phyloP scores from a whole-genome alignment of 805 yeast species.

The Saccharomyces paradoxus region DNA sequence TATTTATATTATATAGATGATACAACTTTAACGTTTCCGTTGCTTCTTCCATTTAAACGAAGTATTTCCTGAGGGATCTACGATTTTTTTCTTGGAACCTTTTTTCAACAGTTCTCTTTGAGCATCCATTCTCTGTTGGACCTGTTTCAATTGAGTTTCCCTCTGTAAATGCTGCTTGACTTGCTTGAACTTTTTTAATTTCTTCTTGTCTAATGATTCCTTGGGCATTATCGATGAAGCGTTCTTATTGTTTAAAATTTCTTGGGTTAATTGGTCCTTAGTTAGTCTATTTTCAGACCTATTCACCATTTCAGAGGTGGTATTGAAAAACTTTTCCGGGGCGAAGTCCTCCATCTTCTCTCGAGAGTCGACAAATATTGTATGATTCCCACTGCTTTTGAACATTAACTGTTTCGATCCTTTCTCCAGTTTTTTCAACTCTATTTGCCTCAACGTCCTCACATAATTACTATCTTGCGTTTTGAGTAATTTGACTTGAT shows the following conservation, averaged over 20 bases:
- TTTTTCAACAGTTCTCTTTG: slow-evolving; percentile 86
- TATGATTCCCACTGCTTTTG: slow-evolving; percentile 63
- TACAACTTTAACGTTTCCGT: slow-evolving; percentile 43
- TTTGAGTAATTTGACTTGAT: slow-evolving; percentile 74
- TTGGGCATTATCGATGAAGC: slow-evolving; percentile 27
- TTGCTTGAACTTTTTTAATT: slow-evolving; percentile 50
- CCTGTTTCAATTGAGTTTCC: slow-evolving; percentile 55
- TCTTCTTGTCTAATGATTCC: slow-evolving; percentile 43
- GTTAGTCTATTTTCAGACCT: slow-evolving; percentile 68
- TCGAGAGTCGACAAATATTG: slow-evolving; percentile 69
- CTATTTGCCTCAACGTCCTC: slow-evolving; percentile 65
- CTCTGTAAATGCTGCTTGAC: slow-evolving; percentile 63
- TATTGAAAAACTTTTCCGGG: slow-evolving; percentile 60
- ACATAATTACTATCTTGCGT: slow-evolving; percentile 88
- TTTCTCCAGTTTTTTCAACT: slow-evolving; percentile 54
- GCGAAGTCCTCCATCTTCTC: slow-evolving; percentile 49
- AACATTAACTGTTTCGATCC: slow-evolving; percentile 38
- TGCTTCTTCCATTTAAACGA: slow-evolving; percentile 79
- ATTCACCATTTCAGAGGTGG: slow-evolving; percentile 54
- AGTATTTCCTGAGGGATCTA: slow-evolving; percentile 56
- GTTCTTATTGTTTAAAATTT: slow-evolving; percentile 5
- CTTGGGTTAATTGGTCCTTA: slow-evolving; percentile 44
- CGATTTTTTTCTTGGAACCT: slow-evolving; percentile 74
- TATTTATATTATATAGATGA: neutral
- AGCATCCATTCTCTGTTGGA: slow-evolving; percentile 63